A percentile compares a stretch with the other conserved stretches of the same genome.
These are phyloP conservation scores for Lophiostoma macrostomum DNA, from an alignment of 495 filamentous ascomycete species.

Conservation along the genomic window DNA sequence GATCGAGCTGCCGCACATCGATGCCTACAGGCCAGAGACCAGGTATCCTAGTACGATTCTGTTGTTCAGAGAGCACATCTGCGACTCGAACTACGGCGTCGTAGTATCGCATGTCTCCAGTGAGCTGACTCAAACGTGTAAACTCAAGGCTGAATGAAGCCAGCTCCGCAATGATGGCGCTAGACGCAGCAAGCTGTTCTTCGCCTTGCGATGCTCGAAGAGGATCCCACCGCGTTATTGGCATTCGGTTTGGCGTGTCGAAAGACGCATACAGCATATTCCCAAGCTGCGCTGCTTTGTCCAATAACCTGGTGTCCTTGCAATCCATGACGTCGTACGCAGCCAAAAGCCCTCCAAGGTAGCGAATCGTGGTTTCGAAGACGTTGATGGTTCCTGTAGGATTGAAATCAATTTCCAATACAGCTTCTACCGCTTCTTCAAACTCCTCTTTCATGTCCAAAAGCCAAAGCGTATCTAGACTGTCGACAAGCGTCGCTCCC, in stretches of 20 bases:
- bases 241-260: constrained; percentile 43
- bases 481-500: constrained; percentile 42
- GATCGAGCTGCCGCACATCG: constrained; percentile 44
- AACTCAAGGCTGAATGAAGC: constrained; percentile 43
- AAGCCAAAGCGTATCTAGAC: constrained; percentile 41
- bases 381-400: constrained; percentile 34
- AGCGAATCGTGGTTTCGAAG: constrained; percentile 43
- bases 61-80: constrained; percentile 34
- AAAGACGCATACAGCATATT: constrained; percentile 43
- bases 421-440: constrained; percentile 34
- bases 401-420: constrained; percentile 41
- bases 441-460: constrained; percentile 42
- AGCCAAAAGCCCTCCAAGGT: constrained; percentile 40
- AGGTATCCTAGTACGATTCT: constrained; percentile 39
- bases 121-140: constrained; percentile 41
- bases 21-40: constrained; percentile 43
- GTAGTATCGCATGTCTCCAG: constrained; percentile 41
- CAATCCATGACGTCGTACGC: constrained; percentile 41
- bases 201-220: constrained; percentile 36
- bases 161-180: constrained; percentile 45
- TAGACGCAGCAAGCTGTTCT: constrained; percentile 44
- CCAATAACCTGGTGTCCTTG: constrained; percentile 34
- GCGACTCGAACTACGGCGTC: constrained; percentile 38
- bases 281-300: constrained; percentile 41
- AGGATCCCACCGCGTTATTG: constrained; percentile 54